Evolutionary conservation across 805 yeast genomes (phyloP), one percentile per base, ranked within the genome.

Genomic region (Nakazawaea pomicola): DNA sequence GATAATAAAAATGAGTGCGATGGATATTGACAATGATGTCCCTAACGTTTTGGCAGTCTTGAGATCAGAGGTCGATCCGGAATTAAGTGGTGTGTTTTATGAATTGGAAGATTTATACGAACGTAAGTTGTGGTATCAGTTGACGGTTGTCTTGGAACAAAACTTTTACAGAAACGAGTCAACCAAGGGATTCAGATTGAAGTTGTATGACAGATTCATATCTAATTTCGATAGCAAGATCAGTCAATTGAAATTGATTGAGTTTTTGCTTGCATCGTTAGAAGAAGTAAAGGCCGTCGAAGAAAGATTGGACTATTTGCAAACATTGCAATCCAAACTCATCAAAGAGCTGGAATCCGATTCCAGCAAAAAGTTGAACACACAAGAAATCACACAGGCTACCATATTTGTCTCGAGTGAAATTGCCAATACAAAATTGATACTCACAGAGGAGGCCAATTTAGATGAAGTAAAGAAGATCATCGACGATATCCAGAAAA

Each of bases 91-190:
- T 21, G 59, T 70, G 6, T 73, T 83, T 52, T 80, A 76, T 55
- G 74, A 76, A 40, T 74, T 91, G 57, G 97, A 90, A 56, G 96
- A 88, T 53, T 68, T 70, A 43, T 84, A 87, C 64, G 96, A 89
- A 56, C 72, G 95, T 51, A 89, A 88, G 61, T 73, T 91, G 58
- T 93, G 97, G 97, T 95, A 83, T 65, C 98, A 93, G 67, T 73
- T 93, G 57, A 86, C 96, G 2, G 75, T 76, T 46, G 62, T 76
- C 6, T 67, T 93, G 43, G 63, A 65, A 4, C 67, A 66, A 27
- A 72, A 71, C 47, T 74, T 90, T 55, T 91, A 77, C 64, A 66
- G 65, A 32, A 67, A 70, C 42, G 70, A 76, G 7, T 68, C 67
- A 20, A 69, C 84, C 11, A 62, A 59, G 28, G 64, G 74, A 0